phyloP scores from a whole-genome alignment of 768 basidiomycete genomes.

The Suillus paluster region DNA sequence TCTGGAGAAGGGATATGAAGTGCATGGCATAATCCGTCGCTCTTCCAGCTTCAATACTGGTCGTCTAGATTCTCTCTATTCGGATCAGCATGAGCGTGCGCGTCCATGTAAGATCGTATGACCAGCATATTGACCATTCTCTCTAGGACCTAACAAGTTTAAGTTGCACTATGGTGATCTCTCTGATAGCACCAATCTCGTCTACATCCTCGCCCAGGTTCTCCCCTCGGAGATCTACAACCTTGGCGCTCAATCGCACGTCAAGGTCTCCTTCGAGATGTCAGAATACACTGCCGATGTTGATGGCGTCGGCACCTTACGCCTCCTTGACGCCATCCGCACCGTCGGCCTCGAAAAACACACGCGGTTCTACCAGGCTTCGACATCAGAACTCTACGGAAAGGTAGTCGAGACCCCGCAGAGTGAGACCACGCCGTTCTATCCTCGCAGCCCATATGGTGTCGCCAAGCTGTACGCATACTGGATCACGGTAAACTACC shows the following conservation, averaged over 20 bases:
- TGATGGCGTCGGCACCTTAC: conserved; percentile 92
- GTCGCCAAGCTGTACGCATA: conserved; percentile 93
- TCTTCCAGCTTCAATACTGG: conserved; percentile 99
- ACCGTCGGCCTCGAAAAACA: conserved; percentile 95
- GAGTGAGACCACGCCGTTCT: conserved; percentile 95
- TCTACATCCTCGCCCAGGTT: conserved; percentile 94
- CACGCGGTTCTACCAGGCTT: conserved; percentile 96
- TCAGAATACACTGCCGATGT: conserved; percentile 99
- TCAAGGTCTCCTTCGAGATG: conserved; percentile 99
- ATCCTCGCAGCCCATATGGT: conserved; percentile 97
- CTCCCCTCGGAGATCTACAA: conserved; percentile 98
- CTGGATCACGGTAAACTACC: conserved; percentile 91
- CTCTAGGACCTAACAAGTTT: conserved; percentile 71
- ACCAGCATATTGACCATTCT: conserved; percentile 3
- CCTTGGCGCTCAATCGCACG: conserved; percentile 96
- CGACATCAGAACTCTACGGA: conserved; percentile 96
- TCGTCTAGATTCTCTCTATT: conserved; percentile 91
- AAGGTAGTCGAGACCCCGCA: conserved; percentile 97
- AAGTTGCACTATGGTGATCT: conserved; percentile 92
- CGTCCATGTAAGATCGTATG: conserved; percentile 18
- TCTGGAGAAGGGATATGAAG: conserved; percentile 86
- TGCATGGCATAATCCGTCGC: conserved; percentile 95
- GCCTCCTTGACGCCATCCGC: conserved; percentile 93
- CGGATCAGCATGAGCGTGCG: conserved; percentile 90
- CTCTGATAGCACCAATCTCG: conserved; percentile 95